These are phyloP conservation scores for Gymnopus androsaceus DNA, from an alignment of 1,284 basidiomycete genomes.

Conservation along the genomic window DNA sequence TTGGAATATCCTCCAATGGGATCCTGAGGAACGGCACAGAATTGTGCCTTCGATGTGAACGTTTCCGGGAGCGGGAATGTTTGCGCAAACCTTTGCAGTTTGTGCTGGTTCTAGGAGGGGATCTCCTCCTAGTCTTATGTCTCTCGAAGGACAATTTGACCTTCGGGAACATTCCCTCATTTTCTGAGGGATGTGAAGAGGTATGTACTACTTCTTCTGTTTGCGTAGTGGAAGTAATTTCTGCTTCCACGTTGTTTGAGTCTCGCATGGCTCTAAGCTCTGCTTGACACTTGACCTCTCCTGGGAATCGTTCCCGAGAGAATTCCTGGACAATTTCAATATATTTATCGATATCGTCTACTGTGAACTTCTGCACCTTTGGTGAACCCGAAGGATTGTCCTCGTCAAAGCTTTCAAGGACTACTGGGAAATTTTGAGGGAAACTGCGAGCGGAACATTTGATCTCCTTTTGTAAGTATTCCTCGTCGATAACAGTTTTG, in stretches of 20 bases:
- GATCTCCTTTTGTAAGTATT: background rate
- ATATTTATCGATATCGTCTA: background rate
- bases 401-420: constrained; percentile 1
- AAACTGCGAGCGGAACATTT: background rate
- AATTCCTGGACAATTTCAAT: constrained; percentile 11
- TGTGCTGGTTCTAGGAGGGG: background rate
- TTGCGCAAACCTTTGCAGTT: background rate
- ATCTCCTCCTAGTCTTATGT: background rate
- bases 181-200: background rate
- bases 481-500: background rate
- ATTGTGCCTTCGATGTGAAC: background rate
- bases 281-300: background rate
- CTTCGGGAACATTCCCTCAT: too few species aligned
- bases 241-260: background rate
- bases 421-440: constrained; percentile 1
- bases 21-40: too few species aligned
- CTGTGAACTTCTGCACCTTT: background rate
- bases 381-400: background rate
- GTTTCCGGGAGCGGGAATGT: background rate
- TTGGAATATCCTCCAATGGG: background rate
- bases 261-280: background rate
- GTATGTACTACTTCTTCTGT: background rate
- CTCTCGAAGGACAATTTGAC: too few species aligned
- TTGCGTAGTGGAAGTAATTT: background rate
- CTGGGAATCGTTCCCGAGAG: background rate